Evolutionary conservation across 2,329 filamentous ascomycete genomes (phyloP), one percentile per base, ranked within the genome.

Genomic region (Aurifilum marmelostoma): DNA sequence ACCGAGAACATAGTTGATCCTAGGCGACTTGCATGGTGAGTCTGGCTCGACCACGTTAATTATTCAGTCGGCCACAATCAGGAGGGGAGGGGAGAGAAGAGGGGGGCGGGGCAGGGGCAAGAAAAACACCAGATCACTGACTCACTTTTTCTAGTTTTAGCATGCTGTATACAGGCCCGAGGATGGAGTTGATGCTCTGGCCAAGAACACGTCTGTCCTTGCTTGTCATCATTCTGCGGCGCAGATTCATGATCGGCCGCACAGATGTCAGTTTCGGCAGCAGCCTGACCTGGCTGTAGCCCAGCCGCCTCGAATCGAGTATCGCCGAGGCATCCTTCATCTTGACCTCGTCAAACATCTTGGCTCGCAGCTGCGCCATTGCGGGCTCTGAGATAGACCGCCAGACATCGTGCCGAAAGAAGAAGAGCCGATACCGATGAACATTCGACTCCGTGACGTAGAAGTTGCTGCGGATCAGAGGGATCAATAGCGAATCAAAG

Each of bases 371-470:
- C 0, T 81, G 81, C 0, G 83, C 78, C 76, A 97, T 82, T 0
- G 91, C 88, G 8, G 94, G 92, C 73, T 94, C 90, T 1, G 91
- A 88, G 43, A 98, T 79, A 54, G 85, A 85, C 64, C 87, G 88
- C 96, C 96, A 99, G 12, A 96, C 84, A 78, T 99, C 96, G 73
- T 99, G 96, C 4, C 95, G 91, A 77, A 97, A 98, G 80, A 93
- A 99, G 78, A 97, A 97, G 0, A 98, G 81, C 37, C 89, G 88
- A 74, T 96, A 93, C 21, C 91, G 89, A 76, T 97, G 89, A 1
- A 84, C 83, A 72, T 89, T 94, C 0, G 94, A 96, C 78, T 99
- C 96, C 0, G 96, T 99, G 50, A 97, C 92, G 76, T 98, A 95
- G 75, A 99, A 99, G 75, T 96, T 94, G 71, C 88, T 89, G 43